Base-by-base conservation (phyloP, 352 stramenopile species). In the Phytopythium kandeliae region DNA sequence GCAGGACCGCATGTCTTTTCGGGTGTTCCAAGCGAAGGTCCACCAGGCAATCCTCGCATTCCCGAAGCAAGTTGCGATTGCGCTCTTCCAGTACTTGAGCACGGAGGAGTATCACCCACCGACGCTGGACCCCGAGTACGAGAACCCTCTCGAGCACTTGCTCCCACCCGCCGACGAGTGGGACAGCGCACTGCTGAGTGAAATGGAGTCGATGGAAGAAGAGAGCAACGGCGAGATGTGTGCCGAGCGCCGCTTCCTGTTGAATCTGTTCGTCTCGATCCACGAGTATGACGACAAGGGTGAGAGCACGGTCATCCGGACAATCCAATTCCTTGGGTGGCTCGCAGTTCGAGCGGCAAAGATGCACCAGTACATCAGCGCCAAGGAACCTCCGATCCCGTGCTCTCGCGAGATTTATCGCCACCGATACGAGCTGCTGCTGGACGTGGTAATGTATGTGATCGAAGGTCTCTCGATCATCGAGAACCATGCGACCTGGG, bases 201-300 rank as follows among this genome's bases (percentile, higher is more conserved):
- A 92, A 48, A 78, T 81, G 22, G 55, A 73, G 10, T 50, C 50
- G 0, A 76, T 89, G 60, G 69, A 86, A 5, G 79, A 89, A 63
- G 82, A 89, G 51, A 62, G 49, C 28, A 65, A 45, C 8, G 73
- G 75, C 1, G 77, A 92, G 47, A 89, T 91, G 78, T 85, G 81
- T 43, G 78, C 80, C 38, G 79, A 91, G 54, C 71, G 81, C 25
- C 68, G 79, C 31, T 94, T 91, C 47, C 51, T 92, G 55, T 58
- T 95, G 2, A 91, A 92, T 48, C 65, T 90, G 33, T 94, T 94
- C 52, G 78, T 78, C 10, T 85, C 81, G 30, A 89, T 95, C 43
- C 80, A 92, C 52, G 79, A 89, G 28, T 90, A 92, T 51, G 81
- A 91, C 38, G 84, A 95, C 58, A 95, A 95, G 63, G 84, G 84